Conservation (phyloP, 2,329 filamentous ascomycete species). For the Fusarium sterilihyphosum region DNA sequence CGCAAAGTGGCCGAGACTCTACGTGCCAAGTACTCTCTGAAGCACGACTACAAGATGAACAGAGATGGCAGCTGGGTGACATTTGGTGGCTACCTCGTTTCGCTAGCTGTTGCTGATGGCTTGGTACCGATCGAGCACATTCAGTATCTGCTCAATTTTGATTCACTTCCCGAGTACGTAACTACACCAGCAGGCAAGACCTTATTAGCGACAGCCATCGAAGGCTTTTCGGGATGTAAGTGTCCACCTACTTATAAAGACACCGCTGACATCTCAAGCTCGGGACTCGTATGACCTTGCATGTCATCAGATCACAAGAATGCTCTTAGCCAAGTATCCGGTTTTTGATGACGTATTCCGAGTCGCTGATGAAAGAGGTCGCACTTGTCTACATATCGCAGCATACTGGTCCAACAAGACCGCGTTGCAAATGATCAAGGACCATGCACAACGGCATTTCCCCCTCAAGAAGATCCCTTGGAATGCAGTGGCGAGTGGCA, state of each 20-base stretch:
- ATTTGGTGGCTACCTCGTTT: not conserved
- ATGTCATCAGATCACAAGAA: not conserved
- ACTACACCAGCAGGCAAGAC: accelerated
- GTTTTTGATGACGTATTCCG: not conserved
- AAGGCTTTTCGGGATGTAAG: not conserved
- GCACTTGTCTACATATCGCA: not conserved
- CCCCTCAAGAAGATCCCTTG: not conserved
- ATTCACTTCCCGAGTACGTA: not conserved
- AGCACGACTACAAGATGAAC: not conserved
- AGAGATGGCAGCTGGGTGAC: not conserved
- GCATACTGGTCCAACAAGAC: not conserved
- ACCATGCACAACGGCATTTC: not conserved
- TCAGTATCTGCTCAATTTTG: not conserved
- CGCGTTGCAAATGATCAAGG: not conserved
- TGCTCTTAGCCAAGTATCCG: not conserved
- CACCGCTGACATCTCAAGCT: not conserved
- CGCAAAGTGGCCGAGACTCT: not conserved
- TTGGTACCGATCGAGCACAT: not conserved
- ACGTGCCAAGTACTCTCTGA: accelerated
- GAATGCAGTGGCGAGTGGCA: not conserved
- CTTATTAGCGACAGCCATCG: not conserved
- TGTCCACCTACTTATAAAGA: accelerated
- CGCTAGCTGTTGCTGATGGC: not conserved
- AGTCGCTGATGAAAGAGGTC: accelerated
- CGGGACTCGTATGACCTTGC: not conserved